Percentiles rank a stretch among this genome's conserved stretches.
These are phyloP conservation scores for Aspergillus homomorphus DNA, from an alignment of 495 filamentous ascomycete species.

Conservation along the genomic window DNA sequence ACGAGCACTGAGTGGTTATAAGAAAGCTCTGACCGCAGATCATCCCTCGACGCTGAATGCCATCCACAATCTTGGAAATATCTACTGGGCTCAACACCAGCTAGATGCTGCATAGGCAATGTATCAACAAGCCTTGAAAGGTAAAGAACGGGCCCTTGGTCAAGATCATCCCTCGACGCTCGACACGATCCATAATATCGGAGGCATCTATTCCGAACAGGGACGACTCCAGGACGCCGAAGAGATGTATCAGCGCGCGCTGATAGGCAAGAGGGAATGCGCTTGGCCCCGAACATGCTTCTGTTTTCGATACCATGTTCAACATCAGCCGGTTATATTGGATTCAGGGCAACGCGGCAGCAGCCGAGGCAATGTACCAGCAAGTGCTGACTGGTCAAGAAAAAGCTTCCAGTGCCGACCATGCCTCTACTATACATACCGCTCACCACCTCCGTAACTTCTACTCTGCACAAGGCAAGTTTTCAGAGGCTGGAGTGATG, in stretches of 20 bases:
- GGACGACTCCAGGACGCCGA: conserved; percentile 14
- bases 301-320: neutral
- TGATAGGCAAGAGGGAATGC: conserved; percentile 30
- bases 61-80: conserved; percentile 27
- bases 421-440: conserved; percentile 28
- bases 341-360: conserved; percentile 21
- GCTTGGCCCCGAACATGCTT: neutral
- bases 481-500: conserved; percentile 26
- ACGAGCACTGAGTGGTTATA: conserved; percentile 24
- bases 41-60: conserved; percentile 29
- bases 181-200: neutral
- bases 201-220: neutral
- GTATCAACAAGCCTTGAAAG: neutral
- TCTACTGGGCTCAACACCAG: conserved; percentile 24
- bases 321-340: conserved; percentile 23
- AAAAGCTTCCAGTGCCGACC: conserved; percentile 26
- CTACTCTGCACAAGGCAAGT: conserved; percentile 24
- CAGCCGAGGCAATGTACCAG: conserved; percentile 27
- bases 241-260: conserved; percentile 22
- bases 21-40: conserved; percentile 27
- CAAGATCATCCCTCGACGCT: neutral
- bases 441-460: conserved; percentile 28
- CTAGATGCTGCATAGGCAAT: conserved; percentile 13
- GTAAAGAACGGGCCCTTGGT: neutral
- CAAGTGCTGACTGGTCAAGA: conserved; percentile 28